Evolutionary conservation across 2,329 filamentous ascomycete species (phyloP), one percentile per base, ranked within the genome.

Genomic region (Lasiodiplodia hormozganensis): DNA sequence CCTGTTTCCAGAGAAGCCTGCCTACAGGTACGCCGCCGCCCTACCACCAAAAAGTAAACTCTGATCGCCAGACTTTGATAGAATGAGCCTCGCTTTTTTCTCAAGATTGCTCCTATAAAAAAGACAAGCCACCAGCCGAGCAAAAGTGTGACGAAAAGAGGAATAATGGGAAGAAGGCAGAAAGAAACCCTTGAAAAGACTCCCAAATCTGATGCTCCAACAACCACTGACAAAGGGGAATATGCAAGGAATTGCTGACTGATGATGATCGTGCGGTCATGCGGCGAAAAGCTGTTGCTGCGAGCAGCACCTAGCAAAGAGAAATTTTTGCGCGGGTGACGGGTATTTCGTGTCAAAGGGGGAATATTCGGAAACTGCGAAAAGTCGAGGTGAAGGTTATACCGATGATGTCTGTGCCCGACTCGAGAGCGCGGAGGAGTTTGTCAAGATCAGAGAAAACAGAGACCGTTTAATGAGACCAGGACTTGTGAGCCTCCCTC

Each of bases 191-290:
- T 56, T 65, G 36, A n/a, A 34, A 16, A 16, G 49, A 31, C 62
- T 65, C 62, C 40, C 49, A 56, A 18, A 54, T 56, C 31, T 53
- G 51, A 54, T 56, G 62, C 52, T 47, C 62, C 49, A 65, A 40
- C 62, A 65, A 65, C 62, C 34, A 47, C 60, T 64, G 23, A 65
- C 49, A 65, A 65, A 65, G 18, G 62, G 62, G 62, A 65, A 65
- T 54, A 65, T 56, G 62, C 62, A 65, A 65, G 62, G 62, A 65
- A 21, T 54, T 65, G 62, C 62, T 56, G 52, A 65, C 34, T 54
- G 62, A 56, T 65, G 62, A 56, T 54, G 34, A 65, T 65, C 62
- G 51, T 65, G 52, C 62, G 62, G 62, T 65, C 62, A 65, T 65
- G 62, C 62, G 51, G 51, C 51, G 38, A 23, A 56, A 43, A 34